A percentile compares a stretch with the other conserved stretches of the same genome.
Evolutionary conservation across 208 protist species (phyloP).

Genomic region (Kentomonas sorsogonicus): DNA sequence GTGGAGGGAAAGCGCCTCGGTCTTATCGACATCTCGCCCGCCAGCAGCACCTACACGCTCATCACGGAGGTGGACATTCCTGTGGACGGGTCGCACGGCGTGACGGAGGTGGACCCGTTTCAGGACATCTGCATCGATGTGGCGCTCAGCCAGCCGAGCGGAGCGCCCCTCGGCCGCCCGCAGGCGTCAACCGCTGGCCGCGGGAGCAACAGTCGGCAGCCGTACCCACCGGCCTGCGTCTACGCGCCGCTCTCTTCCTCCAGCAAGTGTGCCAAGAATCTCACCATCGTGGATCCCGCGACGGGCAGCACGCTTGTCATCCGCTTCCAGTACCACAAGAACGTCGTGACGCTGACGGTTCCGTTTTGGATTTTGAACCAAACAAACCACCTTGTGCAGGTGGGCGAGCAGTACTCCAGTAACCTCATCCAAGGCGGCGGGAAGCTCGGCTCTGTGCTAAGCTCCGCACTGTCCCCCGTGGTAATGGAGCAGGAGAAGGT

Average conservation of each 20-base stretch:
- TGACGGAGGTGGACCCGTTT: constrained; percentile 61
- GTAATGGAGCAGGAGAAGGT: too few relatives aligned
- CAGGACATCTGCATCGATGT: constrained; percentile 55
- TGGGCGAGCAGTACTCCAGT: constrained; percentile 26
- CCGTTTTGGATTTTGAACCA: constrained; percentile 49
- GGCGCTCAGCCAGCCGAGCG: constrained; percentile 48
- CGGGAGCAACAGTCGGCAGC: background rate
- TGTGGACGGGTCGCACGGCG: constrained; percentile 22
- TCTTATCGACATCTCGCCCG: constrained; percentile 26
- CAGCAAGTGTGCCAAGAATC: constrained; percentile 3
- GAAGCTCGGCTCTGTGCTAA: too few relatives aligned
- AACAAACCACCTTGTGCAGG: constrained; percentile 26
- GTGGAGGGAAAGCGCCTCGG: constrained; percentile 7
- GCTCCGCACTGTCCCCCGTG: too few relatives aligned
- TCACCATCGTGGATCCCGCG: constrained; percentile 26
- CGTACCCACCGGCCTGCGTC: constrained; percentile 26
- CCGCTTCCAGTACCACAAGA: constrained; percentile 19
- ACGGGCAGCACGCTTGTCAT: constrained; percentile 35
- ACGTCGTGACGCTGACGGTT: constrained; percentile 29
- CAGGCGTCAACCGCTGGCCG: background rate
- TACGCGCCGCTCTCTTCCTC: constrained; percentile 20
- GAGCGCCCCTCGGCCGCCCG: constrained; percentile 19
- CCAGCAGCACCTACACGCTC: constrained; percentile 28
- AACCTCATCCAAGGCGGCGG: too few relatives aligned
- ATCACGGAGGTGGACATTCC: constrained; percentile 28